These are phyloP conservation scores for Macrophomina pseudophaseolina DNA, from an alignment of 2,329 filamentous ascomycete species.

Conservation along the genomic window DNA sequence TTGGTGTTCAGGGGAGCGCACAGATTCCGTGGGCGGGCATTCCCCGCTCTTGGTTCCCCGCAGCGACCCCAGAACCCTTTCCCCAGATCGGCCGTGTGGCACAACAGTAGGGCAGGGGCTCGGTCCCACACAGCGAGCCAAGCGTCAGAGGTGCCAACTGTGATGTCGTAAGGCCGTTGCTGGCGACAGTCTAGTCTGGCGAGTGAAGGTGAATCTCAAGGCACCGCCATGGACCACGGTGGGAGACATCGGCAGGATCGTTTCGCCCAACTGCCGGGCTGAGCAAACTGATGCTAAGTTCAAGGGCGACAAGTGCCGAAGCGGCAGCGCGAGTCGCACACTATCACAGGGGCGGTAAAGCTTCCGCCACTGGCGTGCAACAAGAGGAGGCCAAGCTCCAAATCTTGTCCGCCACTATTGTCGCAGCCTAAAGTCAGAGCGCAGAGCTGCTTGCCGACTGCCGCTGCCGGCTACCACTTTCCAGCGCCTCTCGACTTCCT, in stretches of 20 bases:
- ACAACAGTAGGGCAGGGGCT: background rate
- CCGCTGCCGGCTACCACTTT: conserved; percentile 1
- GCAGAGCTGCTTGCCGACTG: conserved; percentile 8
- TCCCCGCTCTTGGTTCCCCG: conserved; percentile 14
- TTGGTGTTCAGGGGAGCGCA: background rate
- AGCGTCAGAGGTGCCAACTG: too few relatives aligned
- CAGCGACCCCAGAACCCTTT: conserved; percentile 17
- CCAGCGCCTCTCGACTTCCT: background rate
- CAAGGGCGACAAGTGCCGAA: conserved; percentile 3
- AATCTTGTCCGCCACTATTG: background rate
- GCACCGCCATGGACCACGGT: background rate
- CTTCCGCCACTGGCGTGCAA: conserved; percentile 1
- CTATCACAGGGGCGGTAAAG: conserved; percentile 9
- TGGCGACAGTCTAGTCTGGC: background rate
- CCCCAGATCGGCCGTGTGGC: conserved; percentile 16
- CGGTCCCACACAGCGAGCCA: background rate
- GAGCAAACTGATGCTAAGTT: too few relatives aligned
- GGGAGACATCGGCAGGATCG: background rate
- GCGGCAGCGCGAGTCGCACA: conserved; percentile 5
- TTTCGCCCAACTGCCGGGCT: conserved; percentile 1
- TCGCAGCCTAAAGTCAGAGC: background rate
- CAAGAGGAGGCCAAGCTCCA: conserved; percentile 12
- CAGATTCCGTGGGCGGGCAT: conserved; percentile 5
- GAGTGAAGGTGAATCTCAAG: background rate
- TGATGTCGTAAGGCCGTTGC: background rate